Evolutionary conservation across 192 early-diverging fungal genomes (phyloP).

Genomic region (Rhizophagus prolifer): DNA sequence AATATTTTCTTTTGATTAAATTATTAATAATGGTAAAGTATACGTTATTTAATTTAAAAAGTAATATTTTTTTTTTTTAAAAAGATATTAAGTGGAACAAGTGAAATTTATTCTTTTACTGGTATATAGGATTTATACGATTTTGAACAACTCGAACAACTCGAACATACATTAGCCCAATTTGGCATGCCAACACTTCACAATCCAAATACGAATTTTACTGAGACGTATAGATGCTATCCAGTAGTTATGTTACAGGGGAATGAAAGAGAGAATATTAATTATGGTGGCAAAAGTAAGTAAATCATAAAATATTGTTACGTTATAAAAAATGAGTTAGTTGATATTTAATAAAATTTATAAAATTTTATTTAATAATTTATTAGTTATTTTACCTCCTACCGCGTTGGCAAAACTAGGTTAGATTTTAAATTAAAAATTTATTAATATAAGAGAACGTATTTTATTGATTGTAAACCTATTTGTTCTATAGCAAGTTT

Average conservation of each 20-base stretch:
- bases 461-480: not conserved
- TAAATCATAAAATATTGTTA: not conserved
- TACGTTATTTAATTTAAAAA: not conserved
- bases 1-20: not conserved
- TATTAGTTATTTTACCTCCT: conserved; percentile 72
- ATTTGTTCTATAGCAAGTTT: conserved; percentile 58
- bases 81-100: not conserved
- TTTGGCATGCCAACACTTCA: not conserved
- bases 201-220: conserved; percentile 37
- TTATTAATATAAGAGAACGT: not conserved
- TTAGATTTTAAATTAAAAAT: conserved; percentile 29
- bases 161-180: not conserved
- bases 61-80: too few relatives aligned
- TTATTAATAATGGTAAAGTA: not conserved
- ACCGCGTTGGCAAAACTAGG: conserved; percentile 70
- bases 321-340: not conserved
- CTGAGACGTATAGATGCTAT: conserved; percentile 64
- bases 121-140: not conserved
- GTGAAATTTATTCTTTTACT: not conserved
- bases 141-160: not conserved
- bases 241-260: conserved; percentile 70
- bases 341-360: not conserved
- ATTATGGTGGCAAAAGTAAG: conserved; percentile 82
- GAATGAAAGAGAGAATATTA: conserved; percentile 69
- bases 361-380: not conserved